phyloP scores from a whole-genome alignment of 2,329 filamentous ascomycete species.

The Esteya vermicola region DNA sequence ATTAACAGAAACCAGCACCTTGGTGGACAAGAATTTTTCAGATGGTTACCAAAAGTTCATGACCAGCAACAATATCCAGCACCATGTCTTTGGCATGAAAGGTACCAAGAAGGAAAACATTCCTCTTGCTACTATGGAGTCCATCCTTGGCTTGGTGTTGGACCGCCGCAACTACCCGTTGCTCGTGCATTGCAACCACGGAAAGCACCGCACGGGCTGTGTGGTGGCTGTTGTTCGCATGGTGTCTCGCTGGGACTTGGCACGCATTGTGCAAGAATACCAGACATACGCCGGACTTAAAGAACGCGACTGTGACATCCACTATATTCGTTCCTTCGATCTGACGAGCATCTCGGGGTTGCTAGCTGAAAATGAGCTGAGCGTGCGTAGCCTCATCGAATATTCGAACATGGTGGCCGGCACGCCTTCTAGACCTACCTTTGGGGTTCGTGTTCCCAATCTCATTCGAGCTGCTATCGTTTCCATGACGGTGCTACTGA shows the following conservation, averaged over 20 bases:
- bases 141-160: slow-evolving; percentile 57
- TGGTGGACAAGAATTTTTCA: slow-evolving; percentile 48
- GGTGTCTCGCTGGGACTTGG: slow-evolving; percentile 50
- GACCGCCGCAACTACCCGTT: slow-evolving; percentile 64
- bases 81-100: slow-evolving; percentile 62
- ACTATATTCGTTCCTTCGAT: slow-evolving; percentile 40
- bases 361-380: slow-evolving; percentile 8
- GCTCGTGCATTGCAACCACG: slow-evolving; percentile 86
- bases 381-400: slow-evolving; percentile 1
- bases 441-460: slow-evolving; percentile 16
- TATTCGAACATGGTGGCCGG: background rate
- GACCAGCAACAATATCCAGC: slow-evolving; percentile 49
- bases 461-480: slow-evolving; percentile 30
- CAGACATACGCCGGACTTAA: slow-evolving; percentile 47
- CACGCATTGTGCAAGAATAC: slow-evolving; percentile 59
- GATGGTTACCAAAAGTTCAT: slow-evolving; percentile 48
- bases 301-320: slow-evolving; percentile 42
- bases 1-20: slow-evolving; percentile 28
- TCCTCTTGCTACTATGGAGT: slow-evolving; percentile 49
- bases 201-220: slow-evolving; percentile 84
- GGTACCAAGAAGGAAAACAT: slow-evolving; percentile 79
- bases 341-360: slow-evolving; percentile 21
- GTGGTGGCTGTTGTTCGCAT: slow-evolving; percentile 71
- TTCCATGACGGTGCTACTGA: slow-evolving; percentile 23
- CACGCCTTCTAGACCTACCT: too few species aligned